Evolutionary conservation across 768 basidiomycete species (phyloP).

Genomic region (Phlegmacium glaucopus): DNA sequence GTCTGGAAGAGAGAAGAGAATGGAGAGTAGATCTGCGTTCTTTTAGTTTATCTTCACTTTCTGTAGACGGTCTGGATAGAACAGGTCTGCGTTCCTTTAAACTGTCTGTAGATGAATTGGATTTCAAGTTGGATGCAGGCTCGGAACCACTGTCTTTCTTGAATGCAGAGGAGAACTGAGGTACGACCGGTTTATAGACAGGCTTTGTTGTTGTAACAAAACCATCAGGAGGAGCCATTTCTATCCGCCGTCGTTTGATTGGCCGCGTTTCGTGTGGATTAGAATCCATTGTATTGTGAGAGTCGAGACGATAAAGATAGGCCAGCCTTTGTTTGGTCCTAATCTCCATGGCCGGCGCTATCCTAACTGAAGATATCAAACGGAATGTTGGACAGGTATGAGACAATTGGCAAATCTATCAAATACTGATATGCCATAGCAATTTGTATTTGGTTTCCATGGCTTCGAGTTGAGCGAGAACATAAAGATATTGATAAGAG

Average conservation of each 20-base stretch:
- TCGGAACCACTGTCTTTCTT: background rate
- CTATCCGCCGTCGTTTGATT: conserved; percentile 11
- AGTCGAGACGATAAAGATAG: too few species aligned
- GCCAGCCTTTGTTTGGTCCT: background rate
- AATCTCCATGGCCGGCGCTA: background rate
- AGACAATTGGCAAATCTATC: background rate
- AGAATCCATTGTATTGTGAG: background rate
- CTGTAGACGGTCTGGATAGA: background rate
- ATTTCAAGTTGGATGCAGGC: background rate
- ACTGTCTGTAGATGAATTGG: background rate
- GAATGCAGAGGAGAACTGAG: conserved; percentile 11
- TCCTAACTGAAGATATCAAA: conserved; percentile 33
- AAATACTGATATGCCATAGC: conserved; percentile 32
- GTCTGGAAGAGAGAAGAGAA: too few species aligned
- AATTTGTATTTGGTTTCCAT: conserved; percentile 72
- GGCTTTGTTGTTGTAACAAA: conserved; percentile 6
- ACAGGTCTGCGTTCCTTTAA: background rate
- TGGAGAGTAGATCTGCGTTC: too few species aligned
- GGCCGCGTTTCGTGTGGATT: conserved; percentile 1
- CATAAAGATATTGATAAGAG: conserved; percentile 51
- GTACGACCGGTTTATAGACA: conserved; percentile 7
- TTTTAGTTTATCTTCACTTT: too few species aligned
- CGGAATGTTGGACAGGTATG: conserved; percentile 30
- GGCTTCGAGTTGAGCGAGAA: conserved; percentile 50
- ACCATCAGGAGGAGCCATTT: conserved; percentile 11